Conservation (phyloP, 441 rosid species). For the Aquilaria agallochum region DNA sequence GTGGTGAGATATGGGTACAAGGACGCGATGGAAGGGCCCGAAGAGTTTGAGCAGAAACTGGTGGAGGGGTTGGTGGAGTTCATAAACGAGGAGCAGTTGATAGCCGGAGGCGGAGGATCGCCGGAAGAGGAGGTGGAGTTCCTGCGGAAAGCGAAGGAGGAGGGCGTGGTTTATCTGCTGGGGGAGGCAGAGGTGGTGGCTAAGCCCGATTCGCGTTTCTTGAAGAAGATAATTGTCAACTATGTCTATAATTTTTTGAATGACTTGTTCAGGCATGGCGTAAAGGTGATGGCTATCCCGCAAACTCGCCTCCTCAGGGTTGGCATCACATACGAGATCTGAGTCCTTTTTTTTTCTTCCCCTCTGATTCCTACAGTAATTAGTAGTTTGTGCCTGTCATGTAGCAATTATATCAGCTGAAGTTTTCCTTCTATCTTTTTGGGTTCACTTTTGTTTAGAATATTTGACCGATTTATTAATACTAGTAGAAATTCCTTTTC, state of each 20-base stretch:
- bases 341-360: too few relatives aligned
- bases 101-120: too few relatives aligned
- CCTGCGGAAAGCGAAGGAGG: background rate
- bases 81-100: too few relatives aligned
- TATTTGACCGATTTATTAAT: too few relatives aligned
- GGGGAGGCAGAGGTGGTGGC: constrained; percentile 3
- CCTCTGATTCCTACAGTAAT: too few relatives aligned
- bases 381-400: too few relatives aligned
- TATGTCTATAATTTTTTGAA: background rate
- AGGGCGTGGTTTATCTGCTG: background rate
- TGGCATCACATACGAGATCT: constrained; percentile 1
- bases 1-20: constrained; percentile 54
- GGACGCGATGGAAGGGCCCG: constrained; percentile 30
- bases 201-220: background rate
- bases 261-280: background rate
- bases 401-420: too few relatives aligned
- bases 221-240: constrained; percentile 1
- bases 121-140: background rate
- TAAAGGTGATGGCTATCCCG: background rate
- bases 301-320: background rate
- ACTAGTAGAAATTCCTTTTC: too few relatives aligned
- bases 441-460: too few relatives aligned
- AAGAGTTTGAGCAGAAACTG: constrained; percentile 34
- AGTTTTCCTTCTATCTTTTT: too few relatives aligned
- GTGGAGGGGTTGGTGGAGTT: constrained; percentile 11